Base-by-base conservation (phyloP, 176 grass and related monocot species). In the Eragrostis curvula region DNA sequence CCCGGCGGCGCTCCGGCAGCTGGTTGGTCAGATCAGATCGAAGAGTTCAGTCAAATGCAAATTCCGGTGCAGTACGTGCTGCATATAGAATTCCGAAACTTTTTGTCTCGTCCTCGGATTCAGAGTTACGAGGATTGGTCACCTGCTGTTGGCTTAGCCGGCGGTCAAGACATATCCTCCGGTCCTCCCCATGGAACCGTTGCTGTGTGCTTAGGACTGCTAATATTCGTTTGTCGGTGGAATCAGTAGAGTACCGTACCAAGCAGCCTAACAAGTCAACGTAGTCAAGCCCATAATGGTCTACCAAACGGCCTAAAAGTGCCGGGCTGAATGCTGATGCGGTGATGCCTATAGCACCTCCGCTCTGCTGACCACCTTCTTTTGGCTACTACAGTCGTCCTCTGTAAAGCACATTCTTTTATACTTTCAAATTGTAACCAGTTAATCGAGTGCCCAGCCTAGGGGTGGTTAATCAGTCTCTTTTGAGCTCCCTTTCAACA, bases 251-350 rank as follows among this genome's bases (percentile, higher is more conserved):
- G 5, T 2, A 12, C 4, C 7, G 8, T 3, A 3, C 2, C 9
- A 62, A 29, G 59, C 59, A 25, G 61, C 61, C 61, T 64, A 32
- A 64, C 61, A 32, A 32, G 61, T 32, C 61, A 64, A 64, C 27
- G 61, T 0, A 32, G 28, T 64, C 61, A 64, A 64, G 7, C 1
- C 12, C 27, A 13, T 28, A 36, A 36, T 36, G 32, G 32, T 2
- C 32, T 28, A 29, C 59, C 23, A 5, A 29, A 28, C 59, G 59
- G 24, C 23, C 59, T 15, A 29, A 62, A 59, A 59, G 11, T 21
- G 9, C 56, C 24, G 56, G 7, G 21, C 32, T 2, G 3, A 36
- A 4, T 36, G 32, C 32, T 36, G 32, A 36, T 2, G 3, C 4
- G 21, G 0, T 23, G n/a, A 1, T 5, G 56, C 21, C n/a, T 9